Conservation (phyloP, 805 yeast species). For the Torulaspora franciscae region DNA sequence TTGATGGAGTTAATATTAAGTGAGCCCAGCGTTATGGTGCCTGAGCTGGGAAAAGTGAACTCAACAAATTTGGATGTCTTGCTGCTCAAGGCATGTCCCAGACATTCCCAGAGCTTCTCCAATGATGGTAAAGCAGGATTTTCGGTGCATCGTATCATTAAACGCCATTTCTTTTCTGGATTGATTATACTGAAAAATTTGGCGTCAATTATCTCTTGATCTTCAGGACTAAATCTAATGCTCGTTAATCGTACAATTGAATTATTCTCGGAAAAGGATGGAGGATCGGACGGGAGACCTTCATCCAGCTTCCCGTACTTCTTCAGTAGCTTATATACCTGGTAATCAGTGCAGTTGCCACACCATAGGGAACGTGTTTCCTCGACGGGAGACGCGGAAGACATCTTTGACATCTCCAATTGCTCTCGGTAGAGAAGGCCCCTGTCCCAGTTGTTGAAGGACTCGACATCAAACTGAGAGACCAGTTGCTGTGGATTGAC, state of each 20-base stretch:
- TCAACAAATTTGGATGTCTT: slow-evolving; percentile 14
- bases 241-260: slow-evolving; percentile 44
- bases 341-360: slow-evolving; percentile 77
- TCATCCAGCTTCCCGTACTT: slow-evolving; percentile 7
- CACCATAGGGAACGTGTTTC: slow-evolving; percentile 55
- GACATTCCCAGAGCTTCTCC: slow-evolving; percentile 24
- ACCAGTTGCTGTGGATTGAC: slow-evolving; percentile 22
- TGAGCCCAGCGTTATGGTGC: slow-evolving; percentile 74
- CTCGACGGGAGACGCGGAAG: slow-evolving; percentile 62
- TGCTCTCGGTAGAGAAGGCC: slow-evolving; percentile 70
- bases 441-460: slow-evolving; percentile 58
- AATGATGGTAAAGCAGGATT: slow-evolving; percentile 51
- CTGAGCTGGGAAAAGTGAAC: slow-evolving; percentile 78
- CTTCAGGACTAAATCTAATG: slow-evolving; percentile 18
- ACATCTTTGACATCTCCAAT: slow-evolving; percentile 78
- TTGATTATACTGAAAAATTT: slow-evolving; percentile 46
- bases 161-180: slow-evolving; percentile 44
- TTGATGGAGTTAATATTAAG: slow-evolving; percentile 60
- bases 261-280: slow-evolving; percentile 48
- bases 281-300: slow-evolving; percentile 27
- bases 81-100: slow-evolving; percentile 19
- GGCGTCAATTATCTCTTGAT: slow-evolving; percentile 24
- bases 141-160: slow-evolving; percentile 56
- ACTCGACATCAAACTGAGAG: slow-evolving; percentile 38
- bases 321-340: slow-evolving; percentile 32